These are phyloP conservation scores for Blastobotrys capitulatus DNA, from an alignment of 1,139 yeast genomes.

Conservation along the genomic window DNA sequence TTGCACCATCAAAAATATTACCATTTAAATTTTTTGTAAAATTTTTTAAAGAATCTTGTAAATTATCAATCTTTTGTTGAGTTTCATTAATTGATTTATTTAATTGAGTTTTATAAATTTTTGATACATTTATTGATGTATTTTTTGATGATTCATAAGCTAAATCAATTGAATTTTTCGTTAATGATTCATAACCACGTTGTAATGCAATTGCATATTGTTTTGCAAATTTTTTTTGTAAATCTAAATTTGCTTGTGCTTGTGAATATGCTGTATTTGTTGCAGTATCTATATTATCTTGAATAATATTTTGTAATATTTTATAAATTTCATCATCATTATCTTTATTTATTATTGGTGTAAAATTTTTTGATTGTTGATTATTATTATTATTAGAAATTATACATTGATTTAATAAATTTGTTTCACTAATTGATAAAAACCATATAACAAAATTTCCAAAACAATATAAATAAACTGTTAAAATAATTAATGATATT, in stretches of 20 bases:
- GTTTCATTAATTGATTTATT: slow-evolving; percentile 9
- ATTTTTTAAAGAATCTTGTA: slow-evolving; percentile 15
- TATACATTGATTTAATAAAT: slow-evolving; percentile 1
- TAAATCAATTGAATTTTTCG: slow-evolving; percentile 6
- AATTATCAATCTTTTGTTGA: slow-evolving; percentile 10
- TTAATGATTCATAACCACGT: slow-evolving; percentile 10
- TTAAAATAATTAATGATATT: slow-evolving; percentile 16
- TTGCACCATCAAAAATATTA: slow-evolving; percentile 15
- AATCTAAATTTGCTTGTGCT: slow-evolving; percentile 20
- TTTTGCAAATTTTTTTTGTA: slow-evolving; percentile 12
- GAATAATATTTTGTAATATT: not conserved
- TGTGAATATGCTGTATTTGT: slow-evolving; percentile 13
- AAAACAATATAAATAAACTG: slow-evolving; percentile 17
- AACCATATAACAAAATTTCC: not conserved
- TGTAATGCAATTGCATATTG: slow-evolving; percentile 12
- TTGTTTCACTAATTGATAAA: not conserved
- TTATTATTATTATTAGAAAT: not conserved
- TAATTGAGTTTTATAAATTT: not conserved
- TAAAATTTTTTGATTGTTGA: not conserved
- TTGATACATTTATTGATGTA: not conserved
- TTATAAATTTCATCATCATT: not conserved
- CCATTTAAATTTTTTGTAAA: slow-evolving; percentile 17
- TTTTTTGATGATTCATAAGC: slow-evolving; percentile 14
- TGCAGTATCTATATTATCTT: slow-evolving; percentile 8
- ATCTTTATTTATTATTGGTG: no score